phyloP scores from a whole-genome alignment of 202 grass and related monocot genomes.

The Hordeum pubiflorum region DNA sequence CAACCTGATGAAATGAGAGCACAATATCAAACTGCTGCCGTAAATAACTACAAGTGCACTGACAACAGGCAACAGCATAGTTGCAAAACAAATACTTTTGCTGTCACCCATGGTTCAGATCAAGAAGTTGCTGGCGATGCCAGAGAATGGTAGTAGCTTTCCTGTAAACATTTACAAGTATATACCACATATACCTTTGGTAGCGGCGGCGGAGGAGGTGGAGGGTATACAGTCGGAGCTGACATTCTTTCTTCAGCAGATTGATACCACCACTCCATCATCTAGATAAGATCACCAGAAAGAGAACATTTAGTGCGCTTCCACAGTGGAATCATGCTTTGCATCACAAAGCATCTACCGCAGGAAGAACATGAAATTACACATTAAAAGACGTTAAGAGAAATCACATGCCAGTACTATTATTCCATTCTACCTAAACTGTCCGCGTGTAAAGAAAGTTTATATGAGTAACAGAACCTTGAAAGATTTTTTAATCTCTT shows the following conservation, averaged over 20 bases:
- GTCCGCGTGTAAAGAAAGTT: neutral
- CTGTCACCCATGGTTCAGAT: neutral
- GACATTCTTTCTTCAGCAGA: constrained; percentile 98
- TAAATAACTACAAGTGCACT: neutral
- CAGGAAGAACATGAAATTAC: neutral
- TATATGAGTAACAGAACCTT: constrained; percentile 2
- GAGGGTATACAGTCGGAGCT: constrained; percentile 87
- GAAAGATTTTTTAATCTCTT: neutral
- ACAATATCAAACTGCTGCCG: neutral
- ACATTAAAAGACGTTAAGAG: neutral
- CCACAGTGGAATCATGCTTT: neutral
- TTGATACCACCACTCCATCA: constrained; percentile 99
- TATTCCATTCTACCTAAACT: neutral
- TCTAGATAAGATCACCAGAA: constrained; percentile 43
- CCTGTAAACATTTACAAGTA: neutral
- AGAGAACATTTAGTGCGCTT: constrained; percentile 21
- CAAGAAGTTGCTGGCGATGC: neutral
- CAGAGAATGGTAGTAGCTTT: neutral
- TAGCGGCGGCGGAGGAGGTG: constrained; percentile 73
- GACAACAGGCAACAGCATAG: neutral
- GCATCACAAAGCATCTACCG: constrained; percentile 1
- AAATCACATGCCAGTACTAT: neutral
- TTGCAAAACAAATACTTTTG: neutral
- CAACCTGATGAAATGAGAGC: constrained; percentile 43
- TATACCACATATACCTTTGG: constrained; percentile 50